Percentiles rank a stretch among this genome's conserved stretches.
These are phyloP conservation scores for Botrytis pseudocinerea DNA, from an alignment of 2,329 filamentous ascomycete genomes.

Conservation along the genomic window DNA sequence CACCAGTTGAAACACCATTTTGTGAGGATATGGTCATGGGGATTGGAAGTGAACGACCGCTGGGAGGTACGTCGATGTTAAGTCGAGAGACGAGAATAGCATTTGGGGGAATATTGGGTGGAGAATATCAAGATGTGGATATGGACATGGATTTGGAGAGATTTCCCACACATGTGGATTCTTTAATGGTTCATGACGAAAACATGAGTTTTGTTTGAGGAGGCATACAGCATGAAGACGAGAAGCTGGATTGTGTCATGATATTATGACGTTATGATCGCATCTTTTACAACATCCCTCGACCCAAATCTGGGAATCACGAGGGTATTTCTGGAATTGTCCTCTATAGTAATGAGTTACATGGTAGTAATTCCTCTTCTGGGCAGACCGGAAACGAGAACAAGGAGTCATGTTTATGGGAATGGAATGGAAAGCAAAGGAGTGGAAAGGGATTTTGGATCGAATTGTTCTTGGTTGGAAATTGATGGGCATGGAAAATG, in stretches of 20 bases:
- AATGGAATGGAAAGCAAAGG: neutral
- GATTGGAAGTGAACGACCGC: neutral
- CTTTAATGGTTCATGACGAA: neutral
- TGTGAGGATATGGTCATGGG: neutral
- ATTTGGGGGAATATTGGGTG: constrained; percentile 3
- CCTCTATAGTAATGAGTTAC: neutral
- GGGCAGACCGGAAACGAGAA: neutral
- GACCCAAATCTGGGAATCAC: neutral
- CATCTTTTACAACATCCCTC: neutral
- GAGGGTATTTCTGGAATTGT: neutral
- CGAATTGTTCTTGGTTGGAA: neutral
- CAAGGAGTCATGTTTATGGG: neutral
- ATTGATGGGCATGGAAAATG: neutral
- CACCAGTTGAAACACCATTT: constrained; percentile 15
- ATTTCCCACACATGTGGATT: neutral
- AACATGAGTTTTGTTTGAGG: neutral
- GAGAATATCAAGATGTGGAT: neutral
- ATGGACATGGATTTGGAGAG: neutral
- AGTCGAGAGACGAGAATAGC: constrained; percentile 9
- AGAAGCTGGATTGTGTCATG: neutral
- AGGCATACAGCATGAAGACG: neutral
- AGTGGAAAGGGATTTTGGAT: neutral
- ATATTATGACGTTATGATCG: neutral
- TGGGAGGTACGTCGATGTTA: constrained; percentile 17
- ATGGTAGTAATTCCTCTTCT: neutral